Base-by-base conservation (phyloP, 2,329 filamentous ascomycete species). In the Fusarium bactridioides region DNA sequence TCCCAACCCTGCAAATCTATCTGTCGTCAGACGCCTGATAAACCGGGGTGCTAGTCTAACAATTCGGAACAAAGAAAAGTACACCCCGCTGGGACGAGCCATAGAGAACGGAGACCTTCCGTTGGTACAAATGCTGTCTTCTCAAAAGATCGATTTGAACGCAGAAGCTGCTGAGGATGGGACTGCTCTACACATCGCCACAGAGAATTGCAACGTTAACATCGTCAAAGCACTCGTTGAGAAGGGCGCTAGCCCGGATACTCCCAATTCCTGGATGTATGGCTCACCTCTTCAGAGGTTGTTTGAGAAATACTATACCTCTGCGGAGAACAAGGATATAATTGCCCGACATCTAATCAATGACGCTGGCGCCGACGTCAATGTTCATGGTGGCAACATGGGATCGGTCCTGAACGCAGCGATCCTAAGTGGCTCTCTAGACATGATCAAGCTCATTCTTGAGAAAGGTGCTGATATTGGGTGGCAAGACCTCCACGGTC, bases 231-330 rank as follows among this genome's bases (percentile, higher is more conserved):
- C 23, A 1, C 37, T 55, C 2, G 2, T 15, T 2, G 10, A 19
- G 16, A 55, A 41, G 25, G 51, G 51, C 0, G 51, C 51, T 2
- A 19, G 4, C 11, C 35, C 37, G 0, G 37, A 41, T 10, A 0
- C 7, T 19, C 25, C 21, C 21, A 27, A 55, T 23, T 23, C 25
- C 6, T 55, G 51, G 51, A 43, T 29, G 35, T 43, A 55, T 23
- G 51, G 51, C 8, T 31, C 51, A 1, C 16, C 51, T 0, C 25
- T 55, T 0, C 51, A 55, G 16, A 43, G 35, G 18, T 1, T 55
- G 4, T 43, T 55, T 19, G 51, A 55, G 25, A 41, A 15, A 4
- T 27, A 23, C 0, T 7, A 7, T 10, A 41, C 51, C 5, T 13
- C 35, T 18, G 5, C 8, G 0, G 19, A 41, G 8, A 10, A 53